Evolutionary conservation across 441 rosid genomes (phyloP).

Genomic region (Populus hybrid): DNA sequence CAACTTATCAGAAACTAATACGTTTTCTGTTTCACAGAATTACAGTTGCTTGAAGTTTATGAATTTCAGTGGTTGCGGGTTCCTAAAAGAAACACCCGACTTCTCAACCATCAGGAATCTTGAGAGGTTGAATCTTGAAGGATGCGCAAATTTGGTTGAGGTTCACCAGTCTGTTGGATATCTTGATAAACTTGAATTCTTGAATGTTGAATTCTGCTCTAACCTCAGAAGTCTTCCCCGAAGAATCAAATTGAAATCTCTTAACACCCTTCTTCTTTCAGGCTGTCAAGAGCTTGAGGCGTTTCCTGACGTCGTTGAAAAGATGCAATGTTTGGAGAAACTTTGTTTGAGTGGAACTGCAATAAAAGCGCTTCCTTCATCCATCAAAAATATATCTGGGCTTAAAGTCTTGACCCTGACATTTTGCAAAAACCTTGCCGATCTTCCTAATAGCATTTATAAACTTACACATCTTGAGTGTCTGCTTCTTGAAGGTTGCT

Average conservation of each 20-base stretch:
- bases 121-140: conserved; percentile 17
- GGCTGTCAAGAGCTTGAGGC: background rate
- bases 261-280: conserved; percentile 9
- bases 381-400: background rate
- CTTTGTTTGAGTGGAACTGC: conserved; percentile 14
- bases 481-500: background rate
- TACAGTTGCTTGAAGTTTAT: conserved; percentile 16
- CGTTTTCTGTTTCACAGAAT: conserved; percentile 3
- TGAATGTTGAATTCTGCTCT: conserved; percentile 10
- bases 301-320: background rate
- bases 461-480: background rate
- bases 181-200: background rate
- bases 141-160: conserved; percentile 24
- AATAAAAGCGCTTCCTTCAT: conserved; percentile 1
- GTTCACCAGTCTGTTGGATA: conserved; percentile 7
- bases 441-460: background rate
- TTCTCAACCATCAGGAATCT: conserved; percentile 18
- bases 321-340: background rate
- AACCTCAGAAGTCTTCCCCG: conserved; percentile 18
- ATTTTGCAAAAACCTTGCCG: background rate
- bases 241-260: conserved; percentile 9
- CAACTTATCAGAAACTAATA: background rate
- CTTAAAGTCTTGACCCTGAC: background rate
- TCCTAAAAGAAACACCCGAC: conserved; percentile 10
- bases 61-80: conserved; percentile 18